Conservation (phyloP, 192 early-diverging fungal species). For the Coemansia guatemalensis region DNA sequence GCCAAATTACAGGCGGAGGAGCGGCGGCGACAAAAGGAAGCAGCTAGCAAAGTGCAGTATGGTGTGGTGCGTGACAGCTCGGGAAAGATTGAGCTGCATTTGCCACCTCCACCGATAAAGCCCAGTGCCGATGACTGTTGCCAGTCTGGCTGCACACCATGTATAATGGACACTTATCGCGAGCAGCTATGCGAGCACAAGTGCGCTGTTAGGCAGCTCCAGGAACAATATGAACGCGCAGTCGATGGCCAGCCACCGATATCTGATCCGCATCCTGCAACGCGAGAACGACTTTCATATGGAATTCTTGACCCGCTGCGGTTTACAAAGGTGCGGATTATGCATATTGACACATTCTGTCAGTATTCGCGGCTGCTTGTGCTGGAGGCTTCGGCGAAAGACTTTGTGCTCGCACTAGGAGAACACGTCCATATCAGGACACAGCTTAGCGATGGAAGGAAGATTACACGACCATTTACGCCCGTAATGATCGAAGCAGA, state of each 20-base stretch:
- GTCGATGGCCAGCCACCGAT: slow-evolving; percentile 6
- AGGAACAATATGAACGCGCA: slow-evolving; percentile 22
- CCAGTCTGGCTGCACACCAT: slow-evolving; percentile 49
- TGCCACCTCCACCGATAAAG: slow-evolving; percentile 28
- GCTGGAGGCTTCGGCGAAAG: slow-evolving; percentile 29
- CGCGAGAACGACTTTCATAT: not conserved
- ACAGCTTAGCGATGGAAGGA: not conserved
- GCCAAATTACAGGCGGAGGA: slow-evolving; percentile 31
- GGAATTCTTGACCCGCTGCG: slow-evolving; percentile 29
- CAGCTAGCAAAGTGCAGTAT: not conserved
- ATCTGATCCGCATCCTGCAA: not conserved
- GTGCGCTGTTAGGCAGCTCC: not conserved
- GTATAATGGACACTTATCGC: slow-evolving; percentile 45
- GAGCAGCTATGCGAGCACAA: slow-evolving; percentile 21
- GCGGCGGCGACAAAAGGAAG: slow-evolving; percentile 11
- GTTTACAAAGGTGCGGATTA: slow-evolving; percentile 17
- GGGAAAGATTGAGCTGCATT: slow-evolving; percentile 16
- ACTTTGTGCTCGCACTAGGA: slow-evolving; percentile 30
- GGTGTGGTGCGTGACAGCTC: slow-evolving; percentile 8
- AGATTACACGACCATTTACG: slow-evolving; percentile 31
- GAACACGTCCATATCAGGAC: slow-evolving; percentile 43
- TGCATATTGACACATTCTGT: slow-evolving; percentile 12
- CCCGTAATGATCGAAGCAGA: slow-evolving; percentile 37
- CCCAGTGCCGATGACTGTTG: slow-evolving; percentile 48
- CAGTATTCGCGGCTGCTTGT: slow-evolving; percentile 21